Base-by-base conservation (phyloP, 148 eudicot genomes). In the Dysphania ambrosioides region DNA sequence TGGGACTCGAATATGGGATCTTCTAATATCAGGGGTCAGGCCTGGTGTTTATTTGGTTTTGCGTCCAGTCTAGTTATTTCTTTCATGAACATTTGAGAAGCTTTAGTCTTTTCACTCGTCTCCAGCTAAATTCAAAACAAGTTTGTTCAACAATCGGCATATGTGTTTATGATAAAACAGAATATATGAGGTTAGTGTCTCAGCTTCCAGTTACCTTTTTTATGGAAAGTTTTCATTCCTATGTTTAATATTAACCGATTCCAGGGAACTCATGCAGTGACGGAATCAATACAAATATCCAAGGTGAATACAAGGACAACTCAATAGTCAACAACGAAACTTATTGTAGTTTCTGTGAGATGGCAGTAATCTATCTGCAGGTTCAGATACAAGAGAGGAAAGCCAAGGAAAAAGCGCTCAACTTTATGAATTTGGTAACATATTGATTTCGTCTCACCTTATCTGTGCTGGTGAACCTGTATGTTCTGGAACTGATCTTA, bases 1-100 rank as follows among this genome's bases (percentile, higher is more conserved):
- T 75, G 87, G 87, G 49, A 53, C 71, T 32, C 70, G 71, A 31
- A 82, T 89, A 32, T 87, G 88, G 90, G 87, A 87, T 34, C 81
- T 53, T 63, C 71, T 87, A 72, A 47, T 87, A 61, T 70, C 85
- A 56, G 88, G 83, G 87, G 90, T 87, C 66, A 51, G 82, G 36
- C 44, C 24, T 35, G 8, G 29, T 64, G 42, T 23, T 38, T 31
- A 18, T 47, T 24, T 23, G 27, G 0, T 10, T 55, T 68, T 30
- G 12, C 49, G 1, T 60, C 60, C 27, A 0, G 3, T 34, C 10
- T 68, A 8, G 29, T 34, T 1, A 4, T 55, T 47, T 49, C 16
- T 66, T 36, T 53, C 23, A 51, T 31, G 41, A 3, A 3, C 26
- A 30, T 27, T n/a, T 35, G 24, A 58, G 41, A 73, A 23, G 55